phyloP scores from a whole-genome alignment of 441 rosid species.

The Jatropha podagrica region DNA sequence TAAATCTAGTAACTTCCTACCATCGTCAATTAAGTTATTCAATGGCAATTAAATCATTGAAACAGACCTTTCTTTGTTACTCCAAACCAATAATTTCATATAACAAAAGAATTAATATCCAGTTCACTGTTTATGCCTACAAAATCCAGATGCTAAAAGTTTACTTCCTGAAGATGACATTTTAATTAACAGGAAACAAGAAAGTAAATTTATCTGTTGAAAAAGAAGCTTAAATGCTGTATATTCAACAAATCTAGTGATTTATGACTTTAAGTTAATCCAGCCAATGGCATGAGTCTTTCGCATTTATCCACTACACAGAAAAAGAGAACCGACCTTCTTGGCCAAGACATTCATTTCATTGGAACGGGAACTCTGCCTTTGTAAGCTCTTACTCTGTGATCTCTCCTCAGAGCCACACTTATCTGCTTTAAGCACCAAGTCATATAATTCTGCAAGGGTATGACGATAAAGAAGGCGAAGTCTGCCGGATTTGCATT shows the following conservation, averaged over 20 bases:
- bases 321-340: conserved; percentile 50
- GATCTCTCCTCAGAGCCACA: conserved; percentile 35
- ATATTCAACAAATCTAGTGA: background rate
- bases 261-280: background rate
- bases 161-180: background rate
- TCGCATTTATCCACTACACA: background rate
- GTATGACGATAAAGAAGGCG: conserved; percentile 80
- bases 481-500: conserved; percentile 69
- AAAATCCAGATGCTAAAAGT: background rate
- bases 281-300: background rate
- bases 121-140: background rate
- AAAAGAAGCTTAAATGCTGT: background rate
- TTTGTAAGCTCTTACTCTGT: conserved; percentile 36
- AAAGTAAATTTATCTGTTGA: too few relatives aligned
- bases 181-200: background rate
- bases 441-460: conserved; percentile 65
- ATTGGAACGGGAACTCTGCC: conserved; percentile 44
- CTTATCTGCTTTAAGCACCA: conserved; percentile 49
- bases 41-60: background rate
- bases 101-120: background rate
- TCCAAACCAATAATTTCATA: background rate
- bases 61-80: background rate
- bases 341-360: conserved; percentile 40
- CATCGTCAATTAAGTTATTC: background rate
- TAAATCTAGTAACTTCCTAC: background rate